Conservation (phyloP, 306 rosid genomes). For the Rubus idaeus region DNA sequence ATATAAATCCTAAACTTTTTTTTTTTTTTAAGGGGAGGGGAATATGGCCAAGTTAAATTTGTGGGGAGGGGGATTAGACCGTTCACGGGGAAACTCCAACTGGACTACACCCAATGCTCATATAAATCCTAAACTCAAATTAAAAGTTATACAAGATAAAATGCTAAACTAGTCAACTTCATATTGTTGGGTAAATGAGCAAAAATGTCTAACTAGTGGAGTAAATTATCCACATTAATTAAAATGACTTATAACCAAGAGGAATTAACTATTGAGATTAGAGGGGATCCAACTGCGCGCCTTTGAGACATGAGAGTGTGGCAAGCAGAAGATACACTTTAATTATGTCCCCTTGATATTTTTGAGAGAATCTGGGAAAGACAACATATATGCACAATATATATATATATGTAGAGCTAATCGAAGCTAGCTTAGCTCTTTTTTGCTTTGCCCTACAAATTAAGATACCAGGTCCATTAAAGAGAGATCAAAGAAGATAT, state of each 20-base stretch:
- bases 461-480: neutral
- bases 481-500: neutral
- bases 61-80: too few species aligned
- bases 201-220: neutral
- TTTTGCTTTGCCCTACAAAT: neutral
- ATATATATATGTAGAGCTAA: neutral
- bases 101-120: too few species aligned
- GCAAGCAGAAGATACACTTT: neutral
- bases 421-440: neutral
- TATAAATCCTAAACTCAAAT: too few species aligned
- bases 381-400: neutral
- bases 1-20: too few species aligned
- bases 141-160: too few species aligned
- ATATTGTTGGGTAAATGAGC: neutral
- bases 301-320: neutral
- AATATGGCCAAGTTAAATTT: too few species aligned
- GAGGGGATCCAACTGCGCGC: neutral
- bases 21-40: too few species aligned
- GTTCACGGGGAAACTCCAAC: too few species aligned
- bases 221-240: too few species aligned
- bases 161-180: too few species aligned
- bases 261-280: neutral
- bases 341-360: neutral
- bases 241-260: neutral
- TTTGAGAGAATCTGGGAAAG: constrained; percentile 16